Evolutionary conservation across 345 rosid genomes (phyloP).

Genomic region (Tarenaya hassleriana): DNA sequence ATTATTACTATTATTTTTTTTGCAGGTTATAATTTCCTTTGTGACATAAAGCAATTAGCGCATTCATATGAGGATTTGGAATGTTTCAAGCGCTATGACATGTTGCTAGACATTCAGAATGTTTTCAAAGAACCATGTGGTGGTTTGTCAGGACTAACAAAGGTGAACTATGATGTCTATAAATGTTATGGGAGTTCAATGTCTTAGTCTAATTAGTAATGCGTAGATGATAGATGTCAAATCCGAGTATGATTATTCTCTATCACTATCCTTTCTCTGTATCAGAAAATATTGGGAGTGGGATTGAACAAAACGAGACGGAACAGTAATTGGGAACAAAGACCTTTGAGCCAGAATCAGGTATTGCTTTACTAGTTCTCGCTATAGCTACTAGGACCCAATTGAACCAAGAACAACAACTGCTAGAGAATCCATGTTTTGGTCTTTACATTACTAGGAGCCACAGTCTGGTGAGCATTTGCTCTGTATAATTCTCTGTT

Average conservation of each 20-base stretch:
- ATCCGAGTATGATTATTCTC: too few relatives aligned
- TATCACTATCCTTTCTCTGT: conserved; percentile 1
- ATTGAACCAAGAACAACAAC: neutral
- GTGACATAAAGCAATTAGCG: conserved; percentile 63
- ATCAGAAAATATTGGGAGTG: conserved; percentile 79
- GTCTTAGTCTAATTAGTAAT: neutral
- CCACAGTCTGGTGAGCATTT: neutral
- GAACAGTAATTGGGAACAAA: conserved; percentile 81
- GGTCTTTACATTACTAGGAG: neutral
- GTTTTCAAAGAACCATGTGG: conserved; percentile 63
- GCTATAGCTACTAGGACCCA: neutral
- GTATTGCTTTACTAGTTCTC: conserved; percentile 41
- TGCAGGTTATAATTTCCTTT: conserved; percentile 89
- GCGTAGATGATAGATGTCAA: too few relatives aligned
- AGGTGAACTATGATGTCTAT: conserved; percentile 37
- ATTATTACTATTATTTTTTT: conserved; percentile 21
- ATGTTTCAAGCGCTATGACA: conserved; percentile 78
- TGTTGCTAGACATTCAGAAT: conserved; percentile 75
- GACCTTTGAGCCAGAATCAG: conserved; percentile 78
- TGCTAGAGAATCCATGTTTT: neutral
- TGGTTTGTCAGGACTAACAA: conserved; percentile 77
- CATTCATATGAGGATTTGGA: conserved; percentile 59
- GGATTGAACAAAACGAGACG: conserved; percentile 86
- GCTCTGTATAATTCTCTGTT: too few relatives aligned
- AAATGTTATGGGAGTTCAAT: neutral